Evolutionary conservation across 2,329 filamentous ascomycete species (phyloP).

Genomic region (Orbilia brochopaga): DNA sequence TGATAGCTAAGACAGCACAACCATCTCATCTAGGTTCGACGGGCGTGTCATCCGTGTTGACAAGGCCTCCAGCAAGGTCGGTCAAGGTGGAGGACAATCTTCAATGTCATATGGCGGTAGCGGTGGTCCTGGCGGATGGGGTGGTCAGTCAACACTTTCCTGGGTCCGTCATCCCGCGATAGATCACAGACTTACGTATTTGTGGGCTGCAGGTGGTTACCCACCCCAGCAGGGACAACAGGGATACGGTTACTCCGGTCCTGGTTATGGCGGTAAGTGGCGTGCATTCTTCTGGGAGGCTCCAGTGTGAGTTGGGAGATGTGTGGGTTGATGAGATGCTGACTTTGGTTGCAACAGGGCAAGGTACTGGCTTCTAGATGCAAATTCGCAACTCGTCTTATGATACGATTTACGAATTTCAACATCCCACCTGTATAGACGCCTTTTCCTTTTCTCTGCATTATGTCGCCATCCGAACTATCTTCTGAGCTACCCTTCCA

Average conservation of each 20-base stretch:
- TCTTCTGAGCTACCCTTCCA: constrained; percentile 43
- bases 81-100: constrained; percentile 30
- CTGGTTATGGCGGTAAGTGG: constrained; percentile 37
- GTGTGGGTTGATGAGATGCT: constrained; percentile 18
- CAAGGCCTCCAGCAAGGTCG: constrained; percentile 61
- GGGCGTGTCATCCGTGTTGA: constrained; percentile 85
- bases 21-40: constrained; percentile 74
- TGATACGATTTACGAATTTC: constrained; percentile 50
- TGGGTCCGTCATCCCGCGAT: constrained; percentile 37
- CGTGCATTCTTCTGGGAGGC: constrained; percentile 11
- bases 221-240: constrained; percentile 31
- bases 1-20: constrained; percentile 52
- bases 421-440: constrained; percentile 46
- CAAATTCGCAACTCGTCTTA: constrained; percentile 50
- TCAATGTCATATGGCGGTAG: constrained; percentile 16
- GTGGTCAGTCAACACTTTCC: constrained; percentile 50
- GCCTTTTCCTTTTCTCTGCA: constrained; percentile 44
- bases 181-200: constrained; percentile 50
- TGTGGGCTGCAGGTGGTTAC: constrained; percentile 33
- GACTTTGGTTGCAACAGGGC: constrained; percentile 13
- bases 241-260: constrained; percentile 26
- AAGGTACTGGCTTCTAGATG: constrained; percentile 37
- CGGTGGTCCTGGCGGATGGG: constrained; percentile 29
- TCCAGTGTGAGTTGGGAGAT: constrained; percentile 24
- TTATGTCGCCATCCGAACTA: constrained; percentile 45